Percentiles rank a stretch among this genome's conserved stretches.
Evolutionary conservation across 805 yeast genomes (phyloP).

Genomic region (Blastobotrys muscicola): DNA sequence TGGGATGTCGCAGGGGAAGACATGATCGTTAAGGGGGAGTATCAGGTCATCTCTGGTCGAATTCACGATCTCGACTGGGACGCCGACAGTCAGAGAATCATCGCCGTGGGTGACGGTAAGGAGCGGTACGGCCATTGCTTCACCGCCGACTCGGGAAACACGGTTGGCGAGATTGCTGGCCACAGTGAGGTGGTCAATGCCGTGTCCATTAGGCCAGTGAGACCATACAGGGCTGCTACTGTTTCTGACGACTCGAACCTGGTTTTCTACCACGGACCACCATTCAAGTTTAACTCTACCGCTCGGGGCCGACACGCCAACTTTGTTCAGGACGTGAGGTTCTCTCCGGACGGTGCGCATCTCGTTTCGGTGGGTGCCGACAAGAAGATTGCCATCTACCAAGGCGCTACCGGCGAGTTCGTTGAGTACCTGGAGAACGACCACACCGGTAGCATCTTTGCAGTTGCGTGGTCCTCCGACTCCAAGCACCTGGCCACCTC

Average conservation of each 20-base stretch:
- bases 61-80: constrained; percentile 88
- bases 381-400: constrained; percentile 64
- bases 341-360: constrained; percentile 69
- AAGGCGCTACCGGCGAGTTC: constrained; percentile 78
- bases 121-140: constrained; percentile 89
- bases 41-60: constrained; percentile 68
- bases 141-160: constrained; percentile 89
- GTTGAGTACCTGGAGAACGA: constrained; percentile 35
- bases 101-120: constrained; percentile 92
- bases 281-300: constrained; percentile 74
- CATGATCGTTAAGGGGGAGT: constrained; percentile 65
- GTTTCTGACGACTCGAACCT: constrained; percentile 82
- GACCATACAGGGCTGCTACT: constrained; percentile 92
- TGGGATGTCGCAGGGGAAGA: constrained; percentile 64
- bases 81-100: constrained; percentile 70
- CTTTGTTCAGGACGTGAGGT: constrained; percentile 71
- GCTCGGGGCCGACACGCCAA: constrained; percentile 67
- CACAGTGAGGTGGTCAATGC: constrained; percentile 79
- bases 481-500: constrained; percentile 58
- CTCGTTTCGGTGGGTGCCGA: constrained; percentile 82
- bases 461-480: constrained; percentile 58
- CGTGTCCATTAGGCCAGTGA: constrained; percentile 69
- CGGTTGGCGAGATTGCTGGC: constrained; percentile 94
- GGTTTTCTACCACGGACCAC: constrained; percentile 86
- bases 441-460: constrained; percentile 77